Evolutionary conservation across 805 yeast species (phyloP).

Genomic region (Suhomyces prunicola): DNA sequence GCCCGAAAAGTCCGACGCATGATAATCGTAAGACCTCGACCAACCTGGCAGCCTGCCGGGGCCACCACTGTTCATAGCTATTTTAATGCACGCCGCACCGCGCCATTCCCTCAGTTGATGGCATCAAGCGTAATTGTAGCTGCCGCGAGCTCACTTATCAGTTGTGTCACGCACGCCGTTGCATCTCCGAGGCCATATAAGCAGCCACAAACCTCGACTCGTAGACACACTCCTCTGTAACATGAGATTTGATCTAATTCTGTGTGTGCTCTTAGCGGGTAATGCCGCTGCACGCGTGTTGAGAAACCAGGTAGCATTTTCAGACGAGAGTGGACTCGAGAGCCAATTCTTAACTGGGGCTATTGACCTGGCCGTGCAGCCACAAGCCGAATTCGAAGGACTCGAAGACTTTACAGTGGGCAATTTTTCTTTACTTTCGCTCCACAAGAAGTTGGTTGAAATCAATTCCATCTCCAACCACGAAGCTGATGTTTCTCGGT

Average conservation of each 20-base stretch:
- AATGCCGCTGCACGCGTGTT: neutral
- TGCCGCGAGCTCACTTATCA: neutral
- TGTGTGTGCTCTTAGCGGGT: neutral
- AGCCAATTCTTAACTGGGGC: neutral
- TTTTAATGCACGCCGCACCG: neutral
- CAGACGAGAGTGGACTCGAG: neutral
- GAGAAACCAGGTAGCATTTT: neutral
- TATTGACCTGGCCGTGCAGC: neutral
- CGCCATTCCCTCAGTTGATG: neutral
- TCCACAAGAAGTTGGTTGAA: constrained; percentile 26
- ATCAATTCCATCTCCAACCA: constrained; percentile 22
- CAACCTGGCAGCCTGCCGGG: neutral
- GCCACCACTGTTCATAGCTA: neutral
- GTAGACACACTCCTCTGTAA: neutral
- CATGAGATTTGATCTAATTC: neutral
- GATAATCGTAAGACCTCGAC: neutral
- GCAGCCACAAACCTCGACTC: neutral
- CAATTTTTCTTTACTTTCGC: constrained; percentile 16
- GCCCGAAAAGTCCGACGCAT: neutral
- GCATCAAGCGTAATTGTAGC: neutral
- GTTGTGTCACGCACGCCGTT: neutral
- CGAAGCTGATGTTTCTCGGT: constrained; percentile 36
- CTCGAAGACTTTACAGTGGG: constrained; percentile 9
- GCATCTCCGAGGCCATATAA: neutral
- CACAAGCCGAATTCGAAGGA: neutral